These are phyloP conservation scores for Penicillium egyptiacum DNA, from an alignment of 495 filamentous ascomycete genomes.

Conservation along the genomic window DNA sequence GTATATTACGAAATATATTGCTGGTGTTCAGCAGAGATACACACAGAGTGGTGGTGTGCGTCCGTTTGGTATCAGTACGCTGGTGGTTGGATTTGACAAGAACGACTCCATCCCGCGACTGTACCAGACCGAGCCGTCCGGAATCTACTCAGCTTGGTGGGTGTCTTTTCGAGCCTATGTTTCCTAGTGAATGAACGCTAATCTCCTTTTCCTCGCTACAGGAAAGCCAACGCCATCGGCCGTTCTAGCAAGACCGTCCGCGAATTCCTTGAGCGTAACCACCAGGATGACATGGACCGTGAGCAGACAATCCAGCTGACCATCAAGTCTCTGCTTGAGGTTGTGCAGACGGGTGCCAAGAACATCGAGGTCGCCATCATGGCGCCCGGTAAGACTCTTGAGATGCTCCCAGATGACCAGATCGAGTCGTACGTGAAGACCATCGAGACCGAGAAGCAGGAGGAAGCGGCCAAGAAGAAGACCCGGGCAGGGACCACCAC, in stretches of 20 bases:
- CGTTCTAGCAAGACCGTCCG: constrained; percentile 97
- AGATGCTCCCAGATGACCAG: constrained; percentile 93
- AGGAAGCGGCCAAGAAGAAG: constrained; percentile 97
- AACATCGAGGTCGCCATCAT: constrained; percentile 99
- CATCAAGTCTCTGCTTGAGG: constrained; percentile 95
- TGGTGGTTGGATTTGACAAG: constrained; percentile 96
- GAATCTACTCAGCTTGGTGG: constrained; percentile 97
- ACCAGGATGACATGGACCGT: constrained; percentile 94
- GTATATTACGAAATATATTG: constrained; percentile 98
- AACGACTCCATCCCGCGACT: constrained; percentile 80
- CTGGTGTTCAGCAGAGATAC: constrained; percentile 96
- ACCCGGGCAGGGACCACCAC: constrained; percentile 74
- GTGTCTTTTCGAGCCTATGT: constrained; percentile 20
- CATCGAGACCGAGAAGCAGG: constrained; percentile 98
- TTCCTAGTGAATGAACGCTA: constrained; percentile 10
- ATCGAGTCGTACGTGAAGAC: constrained; percentile 96
- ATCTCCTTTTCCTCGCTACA: constrained; percentile 33
- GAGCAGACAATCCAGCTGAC: constrained; percentile 96
- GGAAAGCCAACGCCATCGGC: constrained; percentile 99
- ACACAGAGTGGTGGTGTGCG: constrained; percentile 97
- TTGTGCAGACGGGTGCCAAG: constrained; percentile 98
- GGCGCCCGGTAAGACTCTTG: constrained; percentile 86
- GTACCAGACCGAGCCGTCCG: constrained; percentile 97
- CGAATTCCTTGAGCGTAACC: constrained; percentile 96
- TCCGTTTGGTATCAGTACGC: constrained; percentile 95